Percentiles rank a stretch among this genome's conserved stretches.
phyloP scores from a whole-genome alignment of 805 yeast species.

The Metschnikowia henanensis region DNA sequence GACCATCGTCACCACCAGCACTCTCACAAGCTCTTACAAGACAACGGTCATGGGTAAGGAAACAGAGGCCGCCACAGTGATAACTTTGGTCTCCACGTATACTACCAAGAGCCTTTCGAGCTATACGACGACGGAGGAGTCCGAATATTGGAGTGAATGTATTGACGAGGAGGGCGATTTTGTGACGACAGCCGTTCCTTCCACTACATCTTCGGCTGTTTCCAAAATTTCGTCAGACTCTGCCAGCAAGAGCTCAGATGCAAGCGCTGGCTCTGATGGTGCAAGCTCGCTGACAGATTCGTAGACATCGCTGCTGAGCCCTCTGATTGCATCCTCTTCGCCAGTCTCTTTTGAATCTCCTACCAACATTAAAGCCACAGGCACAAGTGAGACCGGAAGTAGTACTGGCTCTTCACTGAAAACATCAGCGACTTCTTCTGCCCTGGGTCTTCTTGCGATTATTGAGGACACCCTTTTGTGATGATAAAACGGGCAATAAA shows the following conservation, averaged over 20 bases:
- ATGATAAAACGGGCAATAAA: background rate
- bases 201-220: background rate
- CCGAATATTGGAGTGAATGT: slow-evolving; percentile 15
- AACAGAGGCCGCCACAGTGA: slow-evolving; percentile 10
- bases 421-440: background rate
- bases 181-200: background rate
- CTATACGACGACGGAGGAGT: slow-evolving; percentile 8
- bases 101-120: slow-evolving; percentile 7
- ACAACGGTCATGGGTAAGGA: slow-evolving; percentile 17
- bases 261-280: background rate
- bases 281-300: background rate
- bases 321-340: background rate
- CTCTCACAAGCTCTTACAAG: slow-evolving; percentile 12
- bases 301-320: background rate
- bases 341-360: background rate
- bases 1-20: slow-evolving; percentile 14
- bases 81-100: slow-evolving; percentile 13
- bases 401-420: background rate
- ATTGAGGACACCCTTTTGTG: background rate
- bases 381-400: background rate
- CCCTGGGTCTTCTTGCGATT: background rate
- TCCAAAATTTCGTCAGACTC: background rate
- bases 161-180: slow-evolving; percentile 15
- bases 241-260: background rate
- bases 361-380: background rate